Base-by-base conservation (phyloP, 2,329 filamentous ascomycete genomes). In the Didymella pinodella region DNA sequence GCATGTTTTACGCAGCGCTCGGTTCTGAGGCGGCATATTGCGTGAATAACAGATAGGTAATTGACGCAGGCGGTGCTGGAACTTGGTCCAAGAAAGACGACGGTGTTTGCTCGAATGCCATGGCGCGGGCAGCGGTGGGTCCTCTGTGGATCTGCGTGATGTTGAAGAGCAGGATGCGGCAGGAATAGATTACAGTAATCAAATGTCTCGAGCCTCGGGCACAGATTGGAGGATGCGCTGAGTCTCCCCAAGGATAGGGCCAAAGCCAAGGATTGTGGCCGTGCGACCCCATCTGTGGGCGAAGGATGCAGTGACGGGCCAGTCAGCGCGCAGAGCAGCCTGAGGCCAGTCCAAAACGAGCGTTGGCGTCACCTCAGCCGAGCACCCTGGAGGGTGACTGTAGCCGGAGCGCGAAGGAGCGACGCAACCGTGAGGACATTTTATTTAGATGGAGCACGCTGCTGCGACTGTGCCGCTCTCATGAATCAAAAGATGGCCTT, bases 171-270 rank as follows among this genome's bases (percentile, higher is more conserved):
- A 62, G 59, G 51, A 48, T 62, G 65, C 61, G 66, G 59, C 61
- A 59, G 62, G 59, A 59, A 64, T 67, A 65, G 51, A 65, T 65
- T 68, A 67, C 65, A 56, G 68, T 63, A 66, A 63, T 54, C 51
- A 61, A 62, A 60, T 57, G 61, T 55, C 55, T 64, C 54, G 48
- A 47, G 58, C 43, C 40, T 52, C 57, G 58, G 65, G 61, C 63
- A 65, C 61, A 62, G 54, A 59, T 58, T 66, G 57, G 64, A 57
- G 57, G 57, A 62, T 54, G 62, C 49, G 57, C 60, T 59, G 58
- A 60, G 62, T 69, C 63, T 59, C 68, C 70, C 61, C 69, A 74
- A 63, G 62, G 65, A 47, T 71, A 67, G 61, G 71, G 68, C 65
- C 64, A 71, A 57, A 55, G 66, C 69, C 64, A 69, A 67, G 68